Base-by-base conservation (phyloP, 2,329 filamentous ascomycete genomes). In the Zymoseptoria ardabiliae region DNA sequence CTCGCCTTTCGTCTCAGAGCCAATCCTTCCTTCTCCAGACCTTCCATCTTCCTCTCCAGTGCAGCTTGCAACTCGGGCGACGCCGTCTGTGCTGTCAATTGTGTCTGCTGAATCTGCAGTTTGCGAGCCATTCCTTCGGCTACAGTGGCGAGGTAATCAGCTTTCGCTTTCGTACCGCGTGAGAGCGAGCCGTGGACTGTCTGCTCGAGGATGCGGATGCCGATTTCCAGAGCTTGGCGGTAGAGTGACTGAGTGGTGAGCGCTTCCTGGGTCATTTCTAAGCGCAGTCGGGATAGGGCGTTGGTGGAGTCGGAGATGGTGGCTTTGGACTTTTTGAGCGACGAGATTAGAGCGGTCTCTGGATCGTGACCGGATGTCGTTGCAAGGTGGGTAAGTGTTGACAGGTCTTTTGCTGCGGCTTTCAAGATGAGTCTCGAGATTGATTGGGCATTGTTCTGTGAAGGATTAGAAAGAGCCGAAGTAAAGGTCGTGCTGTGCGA, bases 151-250 rank as follows among this genome's bases (percentile, higher is more conserved):
- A 79, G 65, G 49, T 76, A 74, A 45, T 79, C 77, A 0, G 77
- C 75, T 55, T 74, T 72, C 0, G 77, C 72, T 58, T 74, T 74
- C 2, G 72, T 72, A 50, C 70, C 69, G 0, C 78, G 71, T 1
- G 77, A 69, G 0, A 79, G 66, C 3, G 73, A 69, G 54, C 78
- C 78, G 62, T 80, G 77, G 41, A 78, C 74, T 0, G 73, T 77
- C 61, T 79, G 78, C 65, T 81, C 78, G 7, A 80, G 72, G 35
- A 74, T 71, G 17, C 70, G 71, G 54, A 81, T 76, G 48, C 68
- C 66, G n/a, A 69, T 66, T 50, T 73, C 70, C 10, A 78, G 69
- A 19, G 76, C 62, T 20, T 69, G 52, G 25, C 73, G 71, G 62
- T 79, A 75, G 0, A 72, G 63, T 3, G 62, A 54, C 6, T 78